Evolutionary conservation across 495 filamentous ascomycete species (phyloP), one percentile per base, ranked within the genome.

Genomic region (Penicillium bialowiezense): DNA sequence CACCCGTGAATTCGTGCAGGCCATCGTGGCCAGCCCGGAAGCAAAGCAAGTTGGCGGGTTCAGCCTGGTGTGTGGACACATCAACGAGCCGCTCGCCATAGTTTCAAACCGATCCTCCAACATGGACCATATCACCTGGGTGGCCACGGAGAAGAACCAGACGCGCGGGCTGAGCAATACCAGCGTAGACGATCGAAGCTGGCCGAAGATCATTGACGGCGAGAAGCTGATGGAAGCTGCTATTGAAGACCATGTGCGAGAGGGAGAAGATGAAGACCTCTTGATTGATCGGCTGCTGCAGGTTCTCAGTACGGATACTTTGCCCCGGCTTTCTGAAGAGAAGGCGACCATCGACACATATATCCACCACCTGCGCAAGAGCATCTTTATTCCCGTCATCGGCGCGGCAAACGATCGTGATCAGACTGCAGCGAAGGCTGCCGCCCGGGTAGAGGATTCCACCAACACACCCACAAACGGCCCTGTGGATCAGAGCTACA

Each of bases 101-200:
- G 81, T 98, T 35, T 93, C 88, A 36, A 98, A 98, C 62, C 84
- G 93, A n/a, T 85, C 85, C 3, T 70, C 80, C 42, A 49, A 62
- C 26, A 62, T 74, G 55, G 81, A 84, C 21, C 61, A 70, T 7
- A 62, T 73, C 46, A 75, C 82, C 13, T 90, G 89, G 86, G 82
- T 97, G 26, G 82, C 77, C 9, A 74, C 74, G 3, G 62, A 73
- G 14, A 74, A 75, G n/a, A 81, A 80, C 4, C 74, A 86, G 58
- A 89, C 81, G 0, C 74, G 86, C 50, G 95, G 86, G 3, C 77
- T 98, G 35, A 96, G 90, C 71, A 98, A 98, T 62, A 88, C 91
- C 24, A 77, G 77, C 21, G 89, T 89, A 55, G 78, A 76, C 31
- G 82, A 90, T 53, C 78, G 81, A 10, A 71, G 74, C 4, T 97